phyloP scores from a whole-genome alignment of 2,329 filamentous ascomycete genomes.

The Diaporthe australafricana region DNA sequence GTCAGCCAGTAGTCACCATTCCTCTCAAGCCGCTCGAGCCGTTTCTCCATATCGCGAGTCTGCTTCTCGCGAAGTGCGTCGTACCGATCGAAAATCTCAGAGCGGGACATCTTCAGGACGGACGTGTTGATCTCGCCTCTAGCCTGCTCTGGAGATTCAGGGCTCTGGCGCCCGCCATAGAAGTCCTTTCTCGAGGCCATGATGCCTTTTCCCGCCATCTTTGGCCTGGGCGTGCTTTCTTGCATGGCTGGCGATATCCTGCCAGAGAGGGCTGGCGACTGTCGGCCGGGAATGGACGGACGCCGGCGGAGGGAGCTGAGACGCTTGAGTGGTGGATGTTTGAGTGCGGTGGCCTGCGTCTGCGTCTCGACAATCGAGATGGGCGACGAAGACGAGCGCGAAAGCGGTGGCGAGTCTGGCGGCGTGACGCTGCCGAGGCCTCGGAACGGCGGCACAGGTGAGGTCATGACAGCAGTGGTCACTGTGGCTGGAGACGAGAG shows the following conservation, averaged over 20 bases:
- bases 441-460: slow-evolving; percentile 19
- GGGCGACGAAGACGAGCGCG: slow-evolving; percentile 25
- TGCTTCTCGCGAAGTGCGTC: slow-evolving; percentile 36
- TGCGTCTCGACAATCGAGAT: slow-evolving; percentile 28
- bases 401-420: slow-evolving; percentile 30
- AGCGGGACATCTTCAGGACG: slow-evolving; percentile 25
- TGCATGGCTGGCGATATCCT: slow-evolving; percentile 15
- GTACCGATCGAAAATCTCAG: slow-evolving; percentile 32
- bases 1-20: slow-evolving; percentile 59
- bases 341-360: slow-evolving; percentile 3
- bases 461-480: slow-evolving; percentile 26
- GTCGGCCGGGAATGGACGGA: not conserved
- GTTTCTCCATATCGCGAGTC: slow-evolving; percentile 56
- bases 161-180: not conserved
- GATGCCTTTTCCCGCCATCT: slow-evolving; percentile 30
- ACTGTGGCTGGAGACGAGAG: slow-evolving; percentile 16
- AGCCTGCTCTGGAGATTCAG: not conserved
- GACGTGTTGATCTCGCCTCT: not conserved
- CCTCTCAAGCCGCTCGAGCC: slow-evolving; percentile 58
- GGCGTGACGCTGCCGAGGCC: slow-evolving; percentile 30
- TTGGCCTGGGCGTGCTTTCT: slow-evolving; percentile 16
- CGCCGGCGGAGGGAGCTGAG: slow-evolving; percentile 7
- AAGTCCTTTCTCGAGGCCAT: slow-evolving; percentile 32
- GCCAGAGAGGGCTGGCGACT: slow-evolving; percentile 2
- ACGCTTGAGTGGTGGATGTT: slow-evolving; percentile 27